A percentile compares a stretch with the other conserved stretches of the same genome.
Evolutionary conservation across 768 basidiomycete species (phyloP).

Genomic region (Paxillus involutus): DNA sequence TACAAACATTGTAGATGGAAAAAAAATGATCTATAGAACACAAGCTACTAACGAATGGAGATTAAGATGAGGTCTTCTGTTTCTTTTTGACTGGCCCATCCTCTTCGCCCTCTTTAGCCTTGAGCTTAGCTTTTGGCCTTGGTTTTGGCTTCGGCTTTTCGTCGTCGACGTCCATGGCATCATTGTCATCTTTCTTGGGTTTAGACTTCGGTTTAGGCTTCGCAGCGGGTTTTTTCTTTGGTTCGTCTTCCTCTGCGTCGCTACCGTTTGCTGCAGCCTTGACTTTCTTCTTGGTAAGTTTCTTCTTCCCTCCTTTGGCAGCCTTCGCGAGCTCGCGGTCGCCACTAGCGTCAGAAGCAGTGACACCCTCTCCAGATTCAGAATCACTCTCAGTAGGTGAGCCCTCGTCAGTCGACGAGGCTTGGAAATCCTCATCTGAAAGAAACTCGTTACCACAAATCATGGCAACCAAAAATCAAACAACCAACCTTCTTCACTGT

Average conservation of each 20-base stretch:
- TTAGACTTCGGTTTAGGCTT: slow-evolving; percentile 43
- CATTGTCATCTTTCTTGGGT: slow-evolving; percentile 39
- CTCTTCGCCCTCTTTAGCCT: slow-evolving; percentile 36
- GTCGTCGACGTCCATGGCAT: slow-evolving; percentile 49
- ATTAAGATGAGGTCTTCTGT: slow-evolving; percentile 51
- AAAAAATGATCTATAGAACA: slow-evolving; percentile 1
- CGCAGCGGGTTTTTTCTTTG: slow-evolving; percentile 49
- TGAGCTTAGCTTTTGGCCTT: slow-evolving; percentile 42
- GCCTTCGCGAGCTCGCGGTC: slow-evolving; percentile 60
- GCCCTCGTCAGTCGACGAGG: slow-evolving; percentile 81
- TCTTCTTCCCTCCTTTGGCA: slow-evolving; percentile 35
- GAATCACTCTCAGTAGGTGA: slow-evolving; percentile 79
- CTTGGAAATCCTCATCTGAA: slow-evolving; percentile 88
- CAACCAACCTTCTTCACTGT: slow-evolving; percentile 66
- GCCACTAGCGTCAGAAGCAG: slow-evolving; percentile 83
- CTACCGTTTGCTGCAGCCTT: slow-evolving; percentile 46
- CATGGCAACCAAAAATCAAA: background rate
- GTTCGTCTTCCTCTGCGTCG: slow-evolving; percentile 39
- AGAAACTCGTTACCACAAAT: background rate
- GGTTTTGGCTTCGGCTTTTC: slow-evolving; percentile 39
- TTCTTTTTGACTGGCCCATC: slow-evolving; percentile 76
- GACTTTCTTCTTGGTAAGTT: slow-evolving; percentile 40
- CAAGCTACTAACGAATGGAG: background rate
- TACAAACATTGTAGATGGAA: slow-evolving; percentile 18
- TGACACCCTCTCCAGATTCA: slow-evolving; percentile 62